Conservation (phyloP, 2,329 filamentous ascomycete species). For the Colletotrichum sp. region DNA sequence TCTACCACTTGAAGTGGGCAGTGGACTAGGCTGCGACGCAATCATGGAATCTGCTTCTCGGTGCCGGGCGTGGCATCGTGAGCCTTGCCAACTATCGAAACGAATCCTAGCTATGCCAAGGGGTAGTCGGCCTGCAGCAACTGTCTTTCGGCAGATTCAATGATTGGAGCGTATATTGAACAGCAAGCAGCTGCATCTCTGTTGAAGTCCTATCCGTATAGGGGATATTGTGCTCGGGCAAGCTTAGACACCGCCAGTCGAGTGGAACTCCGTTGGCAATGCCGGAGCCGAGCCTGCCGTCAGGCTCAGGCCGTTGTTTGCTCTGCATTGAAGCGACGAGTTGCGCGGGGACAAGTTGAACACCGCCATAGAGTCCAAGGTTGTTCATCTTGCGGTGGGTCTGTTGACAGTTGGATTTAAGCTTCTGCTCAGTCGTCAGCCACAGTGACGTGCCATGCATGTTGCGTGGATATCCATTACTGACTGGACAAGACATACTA, state of each 20-base stretch:
- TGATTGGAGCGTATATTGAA: not conserved
- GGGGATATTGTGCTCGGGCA: not conserved
- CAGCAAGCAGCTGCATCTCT: not conserved
- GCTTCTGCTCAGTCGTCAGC: not conserved
- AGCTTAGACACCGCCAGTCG: not conserved
- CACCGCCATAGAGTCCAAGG: not conserved
- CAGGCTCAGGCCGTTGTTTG: not conserved
- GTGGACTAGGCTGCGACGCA: not conserved
- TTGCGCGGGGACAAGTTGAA: not conserved
- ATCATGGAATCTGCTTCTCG: not conserved
- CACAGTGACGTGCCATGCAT: not conserved
- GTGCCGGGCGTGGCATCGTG: not conserved
- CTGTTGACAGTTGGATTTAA: not conserved
- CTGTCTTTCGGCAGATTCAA: not conserved
- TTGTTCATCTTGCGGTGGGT: not conserved
- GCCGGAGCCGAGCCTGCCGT: not conserved
- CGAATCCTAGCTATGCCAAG: not conserved
- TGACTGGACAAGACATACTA: not conserved
- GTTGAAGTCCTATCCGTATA: not conserved
- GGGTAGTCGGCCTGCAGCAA: not conserved
- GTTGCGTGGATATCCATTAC: not conserved
- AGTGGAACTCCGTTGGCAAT: constrained; percentile 7
- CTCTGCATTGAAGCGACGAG: not conserved
- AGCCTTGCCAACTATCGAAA: not conserved
- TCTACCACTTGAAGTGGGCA: not conserved